Conservation (phyloP, 2,329 filamentous ascomycete species). For the Fusarium duplospermum region DNA sequence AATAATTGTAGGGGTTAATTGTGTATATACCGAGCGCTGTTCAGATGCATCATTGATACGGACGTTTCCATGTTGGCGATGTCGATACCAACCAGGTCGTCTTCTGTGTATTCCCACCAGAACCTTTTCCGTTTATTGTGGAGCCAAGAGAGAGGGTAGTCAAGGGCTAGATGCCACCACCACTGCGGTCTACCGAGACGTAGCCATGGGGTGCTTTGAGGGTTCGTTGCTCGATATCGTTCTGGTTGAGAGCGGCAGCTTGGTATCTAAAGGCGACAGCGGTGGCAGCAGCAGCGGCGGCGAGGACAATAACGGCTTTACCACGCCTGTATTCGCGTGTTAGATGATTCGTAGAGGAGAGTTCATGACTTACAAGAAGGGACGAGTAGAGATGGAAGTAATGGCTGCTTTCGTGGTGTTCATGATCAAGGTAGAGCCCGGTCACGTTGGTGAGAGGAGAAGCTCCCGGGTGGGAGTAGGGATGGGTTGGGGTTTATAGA, state of each 20-base stretch:
- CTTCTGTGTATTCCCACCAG: not conserved
- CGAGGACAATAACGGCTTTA: constrained; percentile 51
- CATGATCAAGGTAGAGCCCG: not conserved
- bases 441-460: not conserved
- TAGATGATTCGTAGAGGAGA: not conserved
- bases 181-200: constrained; percentile 65
- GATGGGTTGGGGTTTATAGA: constrained; percentile 18
- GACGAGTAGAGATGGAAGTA: constrained; percentile 30
- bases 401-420: constrained; percentile 12
- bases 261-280: constrained; percentile 49
- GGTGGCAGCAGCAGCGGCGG: constrained; percentile 46
- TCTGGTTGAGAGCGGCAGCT: constrained; percentile 51
- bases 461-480: not conserved
- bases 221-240: constrained; percentile 57
- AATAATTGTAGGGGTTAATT: constrained; percentile 37
- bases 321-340: constrained; percentile 48
- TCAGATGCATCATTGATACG: constrained; percentile 5
- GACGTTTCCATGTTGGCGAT: not conserved
- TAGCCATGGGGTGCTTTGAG: constrained; percentile 54
- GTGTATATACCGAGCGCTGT: constrained; percentile 28
- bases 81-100: not conserved
- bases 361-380: constrained; percentile 33
- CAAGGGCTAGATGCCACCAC: constrained; percentile 54
- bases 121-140: not conserved
- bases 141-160: not conserved